Conservation (phyloP, 352 stramenopile genomes). For the Phytophthora lateralis region DNA sequence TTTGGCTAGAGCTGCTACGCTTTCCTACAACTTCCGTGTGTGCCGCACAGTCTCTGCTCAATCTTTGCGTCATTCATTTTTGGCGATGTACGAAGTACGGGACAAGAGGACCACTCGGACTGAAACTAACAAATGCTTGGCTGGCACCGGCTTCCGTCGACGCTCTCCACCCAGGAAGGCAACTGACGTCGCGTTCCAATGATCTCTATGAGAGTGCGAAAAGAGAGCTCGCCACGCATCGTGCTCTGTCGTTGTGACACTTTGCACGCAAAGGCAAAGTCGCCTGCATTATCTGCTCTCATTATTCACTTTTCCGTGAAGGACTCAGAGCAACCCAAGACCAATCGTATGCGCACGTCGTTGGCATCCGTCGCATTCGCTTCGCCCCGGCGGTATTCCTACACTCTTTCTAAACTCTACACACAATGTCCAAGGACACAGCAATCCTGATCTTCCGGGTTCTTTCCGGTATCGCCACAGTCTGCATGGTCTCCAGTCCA, state of each 20-base stretch:
- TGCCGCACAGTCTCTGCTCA: conserved; percentile 2
- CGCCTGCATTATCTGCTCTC: neutral
- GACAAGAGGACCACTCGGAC: too few relatives aligned
- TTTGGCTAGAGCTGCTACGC: too few relatives aligned
- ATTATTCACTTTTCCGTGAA: conserved; percentile 22
- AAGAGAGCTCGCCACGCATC: too few relatives aligned
- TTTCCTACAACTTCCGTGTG: too few relatives aligned
- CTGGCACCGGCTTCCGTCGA: too few relatives aligned
- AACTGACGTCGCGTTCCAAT: too few relatives aligned
- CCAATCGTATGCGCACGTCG: conserved; percentile 12
- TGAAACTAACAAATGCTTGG: too few relatives aligned
- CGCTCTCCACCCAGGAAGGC: too few relatives aligned
- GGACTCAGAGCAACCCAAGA: too few relatives aligned
- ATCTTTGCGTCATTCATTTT: conserved; percentile 21
- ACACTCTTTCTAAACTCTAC: conserved; percentile 2
- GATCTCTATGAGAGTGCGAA: too few relatives aligned
- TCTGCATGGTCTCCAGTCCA: conserved; percentile 49
- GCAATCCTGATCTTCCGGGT: conserved; percentile 35
- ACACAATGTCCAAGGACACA: conserved; percentile 28
- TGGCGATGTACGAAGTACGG: conserved; percentile 10
- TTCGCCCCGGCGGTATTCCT: conserved; percentile 7
- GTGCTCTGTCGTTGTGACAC: conserved; percentile 16
- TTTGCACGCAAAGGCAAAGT: neutral
- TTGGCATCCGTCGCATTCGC: neutral
- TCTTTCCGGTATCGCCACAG: conserved; percentile 37